A percentile compares a stretch with the other conserved stretches of the same genome.
Conservation (phyloP, 768 basidiomycete species). For the Postia placenta region DNA sequence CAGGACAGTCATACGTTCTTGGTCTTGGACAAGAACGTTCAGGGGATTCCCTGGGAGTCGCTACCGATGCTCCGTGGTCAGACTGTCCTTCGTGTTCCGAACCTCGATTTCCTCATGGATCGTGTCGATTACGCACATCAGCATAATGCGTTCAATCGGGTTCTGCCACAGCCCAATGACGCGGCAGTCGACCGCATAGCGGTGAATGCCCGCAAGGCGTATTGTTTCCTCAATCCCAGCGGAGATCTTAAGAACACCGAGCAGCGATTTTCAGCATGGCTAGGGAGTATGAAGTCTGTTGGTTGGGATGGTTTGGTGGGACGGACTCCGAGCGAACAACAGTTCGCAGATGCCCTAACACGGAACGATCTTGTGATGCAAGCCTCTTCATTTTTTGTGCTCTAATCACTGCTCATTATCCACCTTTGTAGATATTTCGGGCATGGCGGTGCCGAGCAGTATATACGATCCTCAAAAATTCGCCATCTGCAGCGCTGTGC, state of each 20-base stretch:
- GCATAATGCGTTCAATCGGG: conserved; percentile 14
- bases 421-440: conserved; percentile 79
- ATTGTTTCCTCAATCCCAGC: conserved; percentile 87
- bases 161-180: conserved; percentile 8
- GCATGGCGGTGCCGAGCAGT: conserved; percentile 95
- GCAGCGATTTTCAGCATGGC: conserved; percentile 74
- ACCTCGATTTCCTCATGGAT: conserved; percentile 82
- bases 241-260: conserved; percentile 86
- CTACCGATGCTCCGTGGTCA: conserved; percentile 79
- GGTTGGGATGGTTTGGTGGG: conserved; percentile 88
- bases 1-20: conserved; percentile 77
- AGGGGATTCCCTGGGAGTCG: conserved; percentile 93
- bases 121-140: conserved; percentile 53
- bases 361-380: conserved; percentile 86
- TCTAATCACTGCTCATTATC: neutral
- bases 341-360: conserved; percentile 67
- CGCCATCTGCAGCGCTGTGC: conserved; percentile 81
- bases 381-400: conserved; percentile 28
- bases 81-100: conserved; percentile 91
- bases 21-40: conserved; percentile 83
- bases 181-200: conserved; percentile 37
- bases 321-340: conserved; percentile 72
- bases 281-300: conserved; percentile 56
- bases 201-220: conserved; percentile 66
- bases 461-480: conserved; percentile 82